Percentiles rank a stretch among this genome's conserved stretches.
These are phyloP conservation scores for Solanum arcanum DNA, from an alignment of 257 asterid genomes.

Conservation along the genomic window DNA sequence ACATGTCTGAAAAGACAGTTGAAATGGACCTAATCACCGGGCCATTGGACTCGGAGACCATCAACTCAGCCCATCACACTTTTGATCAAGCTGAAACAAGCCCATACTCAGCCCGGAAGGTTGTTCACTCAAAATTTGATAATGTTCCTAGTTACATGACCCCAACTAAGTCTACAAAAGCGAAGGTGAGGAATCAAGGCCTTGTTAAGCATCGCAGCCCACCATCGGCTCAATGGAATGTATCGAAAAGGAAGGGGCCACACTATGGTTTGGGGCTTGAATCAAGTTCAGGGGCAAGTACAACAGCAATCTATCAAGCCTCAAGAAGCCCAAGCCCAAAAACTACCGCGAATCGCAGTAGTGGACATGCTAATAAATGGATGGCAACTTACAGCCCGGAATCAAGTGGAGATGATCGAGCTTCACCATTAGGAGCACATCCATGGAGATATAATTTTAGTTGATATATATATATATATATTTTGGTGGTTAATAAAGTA, in stretches of 20 bases:
- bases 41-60: conserved; percentile 23
- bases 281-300: conserved; percentile 53
- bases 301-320: conserved; percentile 30
- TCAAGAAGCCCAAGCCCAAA: conserved; percentile 63
- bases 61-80: conserved; percentile 14
- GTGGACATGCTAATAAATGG: conserved; percentile 39
- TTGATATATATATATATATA: not conserved
- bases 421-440: conserved; percentile 27
- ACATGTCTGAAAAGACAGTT: conserved; percentile 54
- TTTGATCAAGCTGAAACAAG: conserved; percentile 23
- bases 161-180: conserved; percentile 80
- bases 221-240: conserved; percentile 36
- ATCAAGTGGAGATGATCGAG: conserved; percentile 56
- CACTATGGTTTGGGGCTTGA: conserved; percentile 28
- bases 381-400: conserved; percentile 49
- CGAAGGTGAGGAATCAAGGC: conserved; percentile 53
- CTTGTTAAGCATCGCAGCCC: conserved; percentile 30
- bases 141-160: conserved; percentile 73
- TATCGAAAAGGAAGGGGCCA: conserved; percentile 32
- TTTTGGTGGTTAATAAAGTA: not conserved
- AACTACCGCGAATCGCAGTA: not conserved
- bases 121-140: conserved; percentile 6
- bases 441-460: conserved; percentile 40
- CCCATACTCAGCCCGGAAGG: conserved; percentile 28
- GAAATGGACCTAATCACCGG: conserved; percentile 40